Percentiles rank a stretch among this genome's conserved stretches.
These are phyloP conservation scores for Penicillium sp. DNA, from an alignment of 2,329 filamentous ascomycete genomes.

Conservation along the genomic window DNA sequence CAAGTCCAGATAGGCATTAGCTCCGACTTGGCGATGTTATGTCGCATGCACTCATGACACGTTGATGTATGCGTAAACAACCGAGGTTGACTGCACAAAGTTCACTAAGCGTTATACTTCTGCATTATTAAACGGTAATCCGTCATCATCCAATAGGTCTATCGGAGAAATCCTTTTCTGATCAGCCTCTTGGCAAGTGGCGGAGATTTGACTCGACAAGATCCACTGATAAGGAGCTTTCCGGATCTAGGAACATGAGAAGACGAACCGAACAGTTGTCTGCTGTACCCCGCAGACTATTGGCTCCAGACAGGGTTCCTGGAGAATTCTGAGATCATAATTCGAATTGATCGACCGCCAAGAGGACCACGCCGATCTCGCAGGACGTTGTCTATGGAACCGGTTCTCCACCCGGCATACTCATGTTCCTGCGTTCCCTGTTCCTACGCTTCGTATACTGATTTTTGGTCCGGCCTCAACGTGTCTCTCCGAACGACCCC, in stretches of 20 bases:
- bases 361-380: not conserved
- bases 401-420: not conserved
- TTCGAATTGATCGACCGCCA: constrained; percentile 13
- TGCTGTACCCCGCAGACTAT: constrained; percentile 4
- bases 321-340: not conserved
- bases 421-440: constrained; percentile 2
- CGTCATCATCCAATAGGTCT: not conserved
- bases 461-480: not conserved
- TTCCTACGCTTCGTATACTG: not conserved
- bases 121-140: not conserved
- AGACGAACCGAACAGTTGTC: not conserved
- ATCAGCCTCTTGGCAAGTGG: constrained; percentile 9
- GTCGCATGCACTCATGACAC: constrained; percentile 6
- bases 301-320: not conserved
- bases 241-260: constrained; percentile 1
- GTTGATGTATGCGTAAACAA: constrained; percentile 3
- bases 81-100: not conserved
- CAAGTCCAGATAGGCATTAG: not conserved
- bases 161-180: constrained; percentile 2
- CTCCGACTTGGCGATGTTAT: not conserved
- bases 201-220: constrained; percentile 7
- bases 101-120: too few relatives aligned
- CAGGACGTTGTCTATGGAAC: not conserved
- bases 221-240: constrained; percentile 16
- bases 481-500: not conserved